phyloP scores from a whole-genome alignment of 2,329 filamentous ascomycete species.

The Chrysosporium keratinophilum region DNA sequence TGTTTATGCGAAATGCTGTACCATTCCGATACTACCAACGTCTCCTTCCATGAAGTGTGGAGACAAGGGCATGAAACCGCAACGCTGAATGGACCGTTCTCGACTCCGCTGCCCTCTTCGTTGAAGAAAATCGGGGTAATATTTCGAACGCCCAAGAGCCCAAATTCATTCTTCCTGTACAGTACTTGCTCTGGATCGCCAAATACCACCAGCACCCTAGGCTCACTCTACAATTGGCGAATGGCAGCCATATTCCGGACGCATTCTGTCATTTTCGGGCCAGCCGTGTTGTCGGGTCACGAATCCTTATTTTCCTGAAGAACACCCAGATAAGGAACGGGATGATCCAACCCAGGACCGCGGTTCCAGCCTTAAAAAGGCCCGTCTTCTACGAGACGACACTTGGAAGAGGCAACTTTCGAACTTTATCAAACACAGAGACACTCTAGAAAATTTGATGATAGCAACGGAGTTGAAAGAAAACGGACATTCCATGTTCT shows the following conservation, averaged over 20 bases:
- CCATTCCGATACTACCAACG: background rate
- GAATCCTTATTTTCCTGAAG: background rate
- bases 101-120: background rate
- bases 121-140: background rate
- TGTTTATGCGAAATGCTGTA: constrained; percentile 1
- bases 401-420: background rate
- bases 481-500: background rate
- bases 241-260: background rate
- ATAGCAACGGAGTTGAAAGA: background rate
- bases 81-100: background rate
- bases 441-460: background rate
- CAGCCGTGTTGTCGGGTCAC: constrained; percentile 1
- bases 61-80: background rate
- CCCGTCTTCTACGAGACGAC: background rate
- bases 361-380: background rate
- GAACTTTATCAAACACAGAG: too few relatives aligned
- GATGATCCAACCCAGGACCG: constrained; percentile 1
- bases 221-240: background rate
- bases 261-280: background rate
- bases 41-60: background rate
- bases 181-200: background rate
- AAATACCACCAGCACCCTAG: background rate
- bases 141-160: background rate
- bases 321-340: background rate
- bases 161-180: background rate